These are phyloP conservation scores for Eragrostis tef DNA, from an alignment of 202 grass and related monocot genomes.

Conservation along the genomic window DNA sequence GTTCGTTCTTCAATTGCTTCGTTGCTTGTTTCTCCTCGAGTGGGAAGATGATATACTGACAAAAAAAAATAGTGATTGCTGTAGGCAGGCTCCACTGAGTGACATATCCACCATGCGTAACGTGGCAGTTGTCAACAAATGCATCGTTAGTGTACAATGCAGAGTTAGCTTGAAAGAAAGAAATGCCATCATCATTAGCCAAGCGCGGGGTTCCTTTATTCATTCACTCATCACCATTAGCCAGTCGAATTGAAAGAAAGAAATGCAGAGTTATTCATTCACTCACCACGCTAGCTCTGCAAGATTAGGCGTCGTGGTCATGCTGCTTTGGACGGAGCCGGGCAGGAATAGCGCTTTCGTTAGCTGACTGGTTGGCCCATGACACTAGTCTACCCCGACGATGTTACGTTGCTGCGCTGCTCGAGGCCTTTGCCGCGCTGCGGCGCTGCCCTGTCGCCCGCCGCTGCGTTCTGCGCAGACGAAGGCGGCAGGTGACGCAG, in stretches of 20 bases:
- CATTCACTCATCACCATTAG: too few relatives aligned
- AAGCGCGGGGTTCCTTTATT: too few relatives aligned
- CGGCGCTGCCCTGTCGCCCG: background rate
- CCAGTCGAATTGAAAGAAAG: too few relatives aligned
- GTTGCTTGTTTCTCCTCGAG: background rate
- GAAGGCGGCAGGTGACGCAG: constrained; percentile 1
- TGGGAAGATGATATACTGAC: background rate
- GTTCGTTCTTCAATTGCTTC: background rate
- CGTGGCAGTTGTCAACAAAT: background rate
- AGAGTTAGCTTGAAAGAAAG: background rate
- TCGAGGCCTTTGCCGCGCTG: background rate
- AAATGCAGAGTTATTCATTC: too few relatives aligned
- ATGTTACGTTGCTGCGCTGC: background rate
- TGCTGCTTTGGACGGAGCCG: background rate
- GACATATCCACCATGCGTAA: background rate
- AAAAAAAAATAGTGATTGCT: background rate
- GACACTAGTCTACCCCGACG: background rate
- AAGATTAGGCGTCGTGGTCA: background rate
- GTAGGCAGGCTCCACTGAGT: background rate
- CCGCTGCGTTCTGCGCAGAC: constrained; percentile 14
- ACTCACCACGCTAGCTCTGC: background rate
- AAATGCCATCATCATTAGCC: background rate
- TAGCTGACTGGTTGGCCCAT: constrained; percentile 22
- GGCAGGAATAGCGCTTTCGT: background rate
- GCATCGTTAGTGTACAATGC: background rate